phyloP scores from a whole-genome alignment of 75 land plant genomes.

The Pinus albicaulis region DNA sequence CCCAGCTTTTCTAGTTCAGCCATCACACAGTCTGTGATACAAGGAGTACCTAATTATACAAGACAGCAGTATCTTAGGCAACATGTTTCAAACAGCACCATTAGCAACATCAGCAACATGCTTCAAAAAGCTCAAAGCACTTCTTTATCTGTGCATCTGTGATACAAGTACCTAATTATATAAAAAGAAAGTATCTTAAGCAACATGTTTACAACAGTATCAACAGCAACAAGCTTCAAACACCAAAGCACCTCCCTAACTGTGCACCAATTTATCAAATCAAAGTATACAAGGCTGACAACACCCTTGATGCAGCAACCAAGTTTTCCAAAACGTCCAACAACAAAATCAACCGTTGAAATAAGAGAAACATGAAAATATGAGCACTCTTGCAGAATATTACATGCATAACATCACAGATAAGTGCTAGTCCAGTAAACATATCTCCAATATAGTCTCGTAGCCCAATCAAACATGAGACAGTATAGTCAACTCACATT shows the following conservation, averaged over 20 bases:
- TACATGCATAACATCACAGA: neutral
- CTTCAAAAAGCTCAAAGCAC: neutral
- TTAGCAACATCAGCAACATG: neutral
- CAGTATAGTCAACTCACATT: conserved; percentile 69
- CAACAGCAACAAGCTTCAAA: neutral
- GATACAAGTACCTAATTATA: conserved; percentile 83
- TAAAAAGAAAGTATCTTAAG: neutral
- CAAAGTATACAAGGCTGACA: neutral
- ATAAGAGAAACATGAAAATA: neutral
- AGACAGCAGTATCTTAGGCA: neutral
- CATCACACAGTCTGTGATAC: conserved; percentile 99
- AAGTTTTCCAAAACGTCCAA: neutral
- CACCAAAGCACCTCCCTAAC: neutral
- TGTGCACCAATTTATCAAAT: neutral
- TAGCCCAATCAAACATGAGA: neutral
- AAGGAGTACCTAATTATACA: conserved; percentile 79
- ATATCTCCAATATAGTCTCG: neutral
- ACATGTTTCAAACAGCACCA: neutral
- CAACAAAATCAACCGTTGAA: neutral
- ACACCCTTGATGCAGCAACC: neutral
- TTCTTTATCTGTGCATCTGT: neutral
- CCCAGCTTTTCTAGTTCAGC: conserved; percentile 98
- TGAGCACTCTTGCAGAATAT: neutral
- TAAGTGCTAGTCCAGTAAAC: too few relatives aligned
- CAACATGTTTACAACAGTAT: neutral